Evolutionary conservation across 2,329 filamentous ascomycete genomes (phyloP).

Genomic region (Helotiales sp.): DNA sequence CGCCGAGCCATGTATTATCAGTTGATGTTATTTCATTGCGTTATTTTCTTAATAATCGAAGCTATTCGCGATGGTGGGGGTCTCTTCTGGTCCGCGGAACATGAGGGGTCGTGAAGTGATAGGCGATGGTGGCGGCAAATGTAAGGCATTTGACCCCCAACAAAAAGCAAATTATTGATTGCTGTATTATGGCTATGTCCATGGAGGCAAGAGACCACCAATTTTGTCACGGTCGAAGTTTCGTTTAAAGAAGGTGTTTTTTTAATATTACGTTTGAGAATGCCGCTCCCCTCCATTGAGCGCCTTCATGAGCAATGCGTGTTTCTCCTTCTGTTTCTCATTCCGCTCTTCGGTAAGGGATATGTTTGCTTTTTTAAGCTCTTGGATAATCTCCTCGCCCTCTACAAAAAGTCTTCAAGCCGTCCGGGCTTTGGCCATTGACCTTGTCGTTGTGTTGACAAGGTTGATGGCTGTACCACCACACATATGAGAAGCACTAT

Average conservation of each 20-base stretch:
- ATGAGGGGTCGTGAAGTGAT: not conserved
- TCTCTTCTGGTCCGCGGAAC: not conserved
- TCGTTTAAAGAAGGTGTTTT: not conserved
- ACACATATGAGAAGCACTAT: not conserved
- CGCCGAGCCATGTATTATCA: not conserved
- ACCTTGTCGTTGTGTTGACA: not conserved
- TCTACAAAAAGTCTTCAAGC: not conserved
- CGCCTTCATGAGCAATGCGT: not conserved
- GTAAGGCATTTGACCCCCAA: not conserved
- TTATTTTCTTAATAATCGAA: constrained; percentile 10
- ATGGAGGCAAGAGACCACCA: not conserved
- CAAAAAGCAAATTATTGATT: not conserved
- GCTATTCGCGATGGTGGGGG: constrained; percentile 1
- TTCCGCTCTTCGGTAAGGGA: not conserved
- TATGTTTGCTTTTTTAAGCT: not conserved
- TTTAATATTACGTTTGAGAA: not conserved
- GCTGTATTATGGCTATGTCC: not conserved
- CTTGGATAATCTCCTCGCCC: not conserved
- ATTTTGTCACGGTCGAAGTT: not conserved
- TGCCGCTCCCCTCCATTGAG: not conserved
- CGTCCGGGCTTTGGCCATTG: not conserved
- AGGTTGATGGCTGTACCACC: not conserved
- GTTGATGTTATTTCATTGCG: not conserved
- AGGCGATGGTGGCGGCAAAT: not conserved
- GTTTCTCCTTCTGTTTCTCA: not conserved